Evolutionary conservation across 345 rosid species (phyloP).

Genomic region (Anastatica hierochuntica): DNA sequence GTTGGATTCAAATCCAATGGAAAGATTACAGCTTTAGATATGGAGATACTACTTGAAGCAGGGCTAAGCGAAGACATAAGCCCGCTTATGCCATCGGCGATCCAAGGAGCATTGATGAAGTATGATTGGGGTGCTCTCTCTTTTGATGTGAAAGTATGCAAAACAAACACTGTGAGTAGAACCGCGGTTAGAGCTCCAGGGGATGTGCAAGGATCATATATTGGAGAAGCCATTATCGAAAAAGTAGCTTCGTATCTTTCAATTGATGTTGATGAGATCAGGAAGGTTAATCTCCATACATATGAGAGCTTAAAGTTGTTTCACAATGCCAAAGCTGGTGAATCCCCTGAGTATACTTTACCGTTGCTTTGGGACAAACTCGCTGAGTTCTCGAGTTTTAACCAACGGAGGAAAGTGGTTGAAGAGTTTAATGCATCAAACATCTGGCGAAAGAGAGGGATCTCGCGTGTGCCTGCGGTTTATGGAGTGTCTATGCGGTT

Average conservation of each 20-base stretch:
- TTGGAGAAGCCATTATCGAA: constrained; percentile 76
- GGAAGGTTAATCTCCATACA: constrained; percentile 64
- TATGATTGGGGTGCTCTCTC: constrained; percentile 80
- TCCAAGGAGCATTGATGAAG: constrained; percentile 42
- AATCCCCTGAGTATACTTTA: constrained; percentile 57
- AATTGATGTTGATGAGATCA: constrained; percentile 53
- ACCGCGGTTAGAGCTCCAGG: constrained; percentile 85
- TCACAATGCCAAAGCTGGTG: constrained; percentile 39
- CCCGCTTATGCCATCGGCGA: constrained; percentile 32
- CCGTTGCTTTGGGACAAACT: constrained; percentile 66
- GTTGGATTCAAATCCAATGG: constrained; percentile 81
- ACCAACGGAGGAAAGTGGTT: constrained; percentile 31
- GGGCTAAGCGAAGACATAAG: constrained; percentile 47
- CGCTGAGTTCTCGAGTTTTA: constrained; percentile 36
- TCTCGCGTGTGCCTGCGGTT: constrained; percentile 57
- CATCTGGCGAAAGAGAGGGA: constrained; percentile 69
- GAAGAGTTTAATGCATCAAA: constrained; percentile 47
- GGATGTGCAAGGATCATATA: constrained; percentile 71
- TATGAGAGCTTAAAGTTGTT: constrained; percentile 45
- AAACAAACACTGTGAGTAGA: constrained; percentile 62
- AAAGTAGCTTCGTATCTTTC: constrained; percentile 70
- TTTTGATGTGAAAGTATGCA: constrained; percentile 71
- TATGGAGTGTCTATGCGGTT: constrained; percentile 30
- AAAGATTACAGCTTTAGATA: constrained; percentile 65
- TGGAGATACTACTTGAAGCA: constrained; percentile 58